Evolutionary conservation across 192 early-diverging fungal species (phyloP), one percentile per base, ranked within the genome.

Genomic region (Haplosporangium gracile): DNA sequence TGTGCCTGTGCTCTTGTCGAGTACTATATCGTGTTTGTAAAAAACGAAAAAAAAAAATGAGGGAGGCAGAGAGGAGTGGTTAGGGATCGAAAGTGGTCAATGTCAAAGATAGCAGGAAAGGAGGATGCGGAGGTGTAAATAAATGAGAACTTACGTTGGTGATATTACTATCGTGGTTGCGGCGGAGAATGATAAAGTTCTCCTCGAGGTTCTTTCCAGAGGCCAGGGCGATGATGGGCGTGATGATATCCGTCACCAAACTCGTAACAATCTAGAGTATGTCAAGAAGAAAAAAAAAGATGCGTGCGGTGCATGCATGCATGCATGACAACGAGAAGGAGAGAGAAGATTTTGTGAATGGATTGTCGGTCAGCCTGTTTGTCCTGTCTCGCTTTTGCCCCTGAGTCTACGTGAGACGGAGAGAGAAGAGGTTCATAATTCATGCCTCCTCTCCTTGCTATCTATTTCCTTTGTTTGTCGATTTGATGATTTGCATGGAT

Each of bases 201-300:
- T 77, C 83, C 72, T 88, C 81, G 42, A 92, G 51, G 68, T 88
- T 88, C 83, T 76, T 89, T 68, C 93, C 93, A 7, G 88, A 85
- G 15, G 91, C 93, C 43, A 95, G 69, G 39, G 89, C 89, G 72
- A 95, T 89, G 65, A 93, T 55, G n/a, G 95, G 94, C 34, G 89
- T 88, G 45, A 94, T 82, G 36, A 94, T 83, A 83, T 94, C 93
- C 24, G 72, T 81, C 29, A 93, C 92, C 84, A 86, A 86, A 81
- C 84, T 86, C 5, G 78, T 86, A 9, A 76, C 88, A 69, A 81
- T 88, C 79, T 81, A 81, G 60, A 65, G 49, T 51, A 51, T 51
- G 49, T 51, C 43, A 45, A 51, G 5, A 22, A 36, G 2, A 36
- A 36, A 36, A 43, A 43, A 43, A 43, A 43, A 22, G 0, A 51